phyloP scores from a whole-genome alignment of 257 asterid genomes.

The Handroanthus guayacan region DNA sequence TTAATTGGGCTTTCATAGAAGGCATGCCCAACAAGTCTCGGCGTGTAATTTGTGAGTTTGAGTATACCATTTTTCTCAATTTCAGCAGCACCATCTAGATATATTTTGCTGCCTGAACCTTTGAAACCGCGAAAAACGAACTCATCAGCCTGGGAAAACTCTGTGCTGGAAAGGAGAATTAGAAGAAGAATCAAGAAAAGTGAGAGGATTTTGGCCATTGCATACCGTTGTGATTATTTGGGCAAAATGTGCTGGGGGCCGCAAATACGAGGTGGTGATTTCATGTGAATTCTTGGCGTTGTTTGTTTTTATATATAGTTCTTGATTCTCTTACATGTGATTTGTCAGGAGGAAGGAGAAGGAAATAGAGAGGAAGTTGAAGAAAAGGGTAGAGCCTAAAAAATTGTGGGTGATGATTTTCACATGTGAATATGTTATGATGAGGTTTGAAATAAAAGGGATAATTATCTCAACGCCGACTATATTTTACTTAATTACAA shows the following conservation, averaged over 20 bases:
- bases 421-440: constrained; percentile 25
- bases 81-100: constrained; percentile 58
- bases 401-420: constrained; percentile 38
- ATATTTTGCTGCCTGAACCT: constrained; percentile 36
- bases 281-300: neutral
- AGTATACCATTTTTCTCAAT: constrained; percentile 58
- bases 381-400: neutral
- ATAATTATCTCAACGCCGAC: too few relatives aligned
- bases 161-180: constrained; percentile 42
- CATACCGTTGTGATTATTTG: constrained; percentile 15
- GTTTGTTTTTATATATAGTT: neutral
- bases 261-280: constrained; percentile 11
- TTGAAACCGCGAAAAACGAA: constrained; percentile 61
- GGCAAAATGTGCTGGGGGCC: neutral
- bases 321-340: constrained; percentile 30
- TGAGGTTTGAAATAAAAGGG: neutral
- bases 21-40: constrained; percentile 58
- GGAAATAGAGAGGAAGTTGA: neutral
- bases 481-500: too few relatives aligned
- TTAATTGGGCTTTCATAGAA: constrained; percentile 53
- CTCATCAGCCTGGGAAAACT: constrained; percentile 45
- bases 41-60: constrained; percentile 53
- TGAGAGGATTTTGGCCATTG: constrained; percentile 48
- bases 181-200: constrained; percentile 34
- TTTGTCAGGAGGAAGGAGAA: neutral